Percentiles rank a stretch among this genome's conserved stretches.
Evolutionary conservation across 1,284 basidiomycete genomes (phyloP).

Genomic region (Microbotryum lychnidis-dioicae): DNA sequence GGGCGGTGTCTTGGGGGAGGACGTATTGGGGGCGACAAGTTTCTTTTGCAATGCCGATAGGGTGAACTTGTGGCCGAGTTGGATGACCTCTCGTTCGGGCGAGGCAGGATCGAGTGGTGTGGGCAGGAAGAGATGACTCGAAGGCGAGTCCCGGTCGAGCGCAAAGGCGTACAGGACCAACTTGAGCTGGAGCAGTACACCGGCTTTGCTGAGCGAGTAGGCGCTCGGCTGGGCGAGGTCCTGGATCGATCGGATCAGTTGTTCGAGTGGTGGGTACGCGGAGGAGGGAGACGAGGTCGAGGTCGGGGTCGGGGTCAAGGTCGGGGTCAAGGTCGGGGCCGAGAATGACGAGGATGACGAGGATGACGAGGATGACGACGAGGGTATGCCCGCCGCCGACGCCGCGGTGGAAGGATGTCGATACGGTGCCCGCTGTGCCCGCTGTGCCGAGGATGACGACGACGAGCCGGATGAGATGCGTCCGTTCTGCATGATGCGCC

Average conservation of each 20-base stretch:
- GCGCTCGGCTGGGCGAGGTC: neutral
- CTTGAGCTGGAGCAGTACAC: neutral
- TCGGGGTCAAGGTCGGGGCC: too few relatives aligned
- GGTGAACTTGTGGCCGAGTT: slow-evolving; percentile 1
- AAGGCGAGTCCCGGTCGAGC: neutral
- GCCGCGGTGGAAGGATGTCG: too few relatives aligned
- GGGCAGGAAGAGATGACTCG: neutral
- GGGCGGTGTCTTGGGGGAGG: neutral
- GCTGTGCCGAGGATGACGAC: too few relatives aligned
- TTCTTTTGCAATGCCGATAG: neutral
- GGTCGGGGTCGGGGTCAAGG: too few relatives aligned
- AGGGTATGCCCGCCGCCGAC: too few relatives aligned
- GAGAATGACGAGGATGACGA: too few relatives aligned
- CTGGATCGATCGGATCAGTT: neutral
- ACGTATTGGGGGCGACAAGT: neutral
- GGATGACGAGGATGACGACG: too few relatives aligned
- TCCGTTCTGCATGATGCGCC: too few relatives aligned
- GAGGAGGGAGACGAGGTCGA: too few relatives aligned
- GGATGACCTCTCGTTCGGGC: slow-evolving; percentile 9
- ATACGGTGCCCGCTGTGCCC: too few relatives aligned
- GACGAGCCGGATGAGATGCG: too few relatives aligned
- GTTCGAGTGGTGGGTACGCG: too few relatives aligned
- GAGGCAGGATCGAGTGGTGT: neutral
- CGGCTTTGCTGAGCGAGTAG: neutral
- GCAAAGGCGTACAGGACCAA: slow-evolving; percentile 11